Evolutionary conservation across 75 land plant species (phyloP).

Genomic region (Sequoiadendron giganteum): DNA sequence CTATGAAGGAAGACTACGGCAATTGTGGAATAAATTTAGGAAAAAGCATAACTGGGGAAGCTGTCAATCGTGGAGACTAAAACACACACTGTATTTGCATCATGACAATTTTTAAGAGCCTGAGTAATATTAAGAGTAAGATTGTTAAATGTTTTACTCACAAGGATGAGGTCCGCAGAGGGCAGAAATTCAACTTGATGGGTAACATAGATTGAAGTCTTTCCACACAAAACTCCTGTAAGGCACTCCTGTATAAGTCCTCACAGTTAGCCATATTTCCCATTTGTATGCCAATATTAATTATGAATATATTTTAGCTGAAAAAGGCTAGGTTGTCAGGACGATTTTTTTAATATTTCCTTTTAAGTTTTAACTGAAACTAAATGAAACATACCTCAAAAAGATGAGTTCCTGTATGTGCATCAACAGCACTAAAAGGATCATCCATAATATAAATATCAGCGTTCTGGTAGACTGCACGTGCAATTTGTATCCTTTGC

Average conservation of each 20-base stretch:
- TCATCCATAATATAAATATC: conserved; percentile 93
- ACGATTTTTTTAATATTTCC: neutral
- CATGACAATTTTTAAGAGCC: neutral
- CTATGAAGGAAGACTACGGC: neutral
- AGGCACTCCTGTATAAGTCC: conserved; percentile 60
- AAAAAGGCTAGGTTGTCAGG: neutral
- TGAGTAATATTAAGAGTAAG: neutral
- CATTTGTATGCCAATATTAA: neutral
- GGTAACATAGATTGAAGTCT: conserved; percentile 81
- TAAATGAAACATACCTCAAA: conserved; percentile 49
- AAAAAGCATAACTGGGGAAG: neutral
- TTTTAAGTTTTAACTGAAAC: neutral
- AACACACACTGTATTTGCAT: neutral
- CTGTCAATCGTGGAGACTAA: neutral
- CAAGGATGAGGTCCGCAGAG: conserved; percentile 82
- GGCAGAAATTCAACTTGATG: conserved; percentile 96
- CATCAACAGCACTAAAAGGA: conserved; percentile 97
- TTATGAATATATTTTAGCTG: neutral
- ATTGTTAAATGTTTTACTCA: conserved; percentile 19
- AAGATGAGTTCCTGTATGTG: conserved; percentile 86
- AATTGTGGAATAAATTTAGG: neutral
- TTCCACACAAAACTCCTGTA: conserved; percentile 63
- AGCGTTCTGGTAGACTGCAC: conserved; percentile 90
- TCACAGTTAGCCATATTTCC: neutral
- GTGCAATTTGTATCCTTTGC: conserved; percentile 92